Conservation (phyloP, 2,329 filamentous ascomycete species). For the Phyllosticta ampelicida region DNA sequence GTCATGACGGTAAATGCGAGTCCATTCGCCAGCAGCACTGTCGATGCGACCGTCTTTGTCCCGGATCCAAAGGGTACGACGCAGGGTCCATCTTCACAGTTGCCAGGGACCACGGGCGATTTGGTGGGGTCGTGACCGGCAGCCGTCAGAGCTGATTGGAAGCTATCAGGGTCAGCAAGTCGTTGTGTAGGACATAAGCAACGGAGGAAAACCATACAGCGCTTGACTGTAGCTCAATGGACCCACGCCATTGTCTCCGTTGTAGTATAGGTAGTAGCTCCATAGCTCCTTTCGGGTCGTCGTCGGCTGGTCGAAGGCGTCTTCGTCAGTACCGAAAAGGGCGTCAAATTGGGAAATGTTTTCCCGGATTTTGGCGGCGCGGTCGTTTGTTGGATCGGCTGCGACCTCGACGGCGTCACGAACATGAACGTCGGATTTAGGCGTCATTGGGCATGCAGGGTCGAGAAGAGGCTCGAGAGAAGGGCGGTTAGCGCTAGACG, state of each 20-base stretch:
- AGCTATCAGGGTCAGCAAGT: neutral
- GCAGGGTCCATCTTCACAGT: slow-evolving; percentile 17
- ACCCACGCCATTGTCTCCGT: slow-evolving; percentile 50
- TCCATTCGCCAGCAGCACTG: slow-evolving; percentile 55
- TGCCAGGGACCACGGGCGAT: slow-evolving; percentile 45
- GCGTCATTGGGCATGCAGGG: neutral
- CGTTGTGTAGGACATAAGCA: rapidly evolving
- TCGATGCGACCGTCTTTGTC: slow-evolving; percentile 49
- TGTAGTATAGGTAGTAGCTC: slow-evolving; percentile 52
- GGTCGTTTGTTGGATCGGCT: neutral
- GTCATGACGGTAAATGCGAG: slow-evolving; percentile 59
- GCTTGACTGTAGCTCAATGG: slow-evolving; percentile 7
- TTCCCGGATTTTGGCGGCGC: slow-evolving; percentile 1
- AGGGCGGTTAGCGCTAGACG: slow-evolving; percentile 1
- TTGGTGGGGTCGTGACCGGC: slow-evolving; percentile 45
- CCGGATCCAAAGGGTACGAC: slow-evolving; percentile 12
- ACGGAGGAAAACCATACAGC: neutral
- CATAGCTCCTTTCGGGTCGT: slow-evolving; percentile 46
- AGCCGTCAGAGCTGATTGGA: slow-evolving; percentile 20
- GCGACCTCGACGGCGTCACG: neutral
- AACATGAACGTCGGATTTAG: neutral
- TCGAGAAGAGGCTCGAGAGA: slow-evolving; percentile 6
- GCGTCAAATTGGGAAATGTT: slow-evolving; percentile 7
- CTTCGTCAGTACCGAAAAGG: slow-evolving; percentile 22
- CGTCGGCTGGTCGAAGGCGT: slow-evolving; percentile 37